A percentile compares a stretch with the other conserved stretches of the same genome.
phyloP scores from a whole-genome alignment of 805 yeast species.

The Priceomyces haplophilus region DNA sequence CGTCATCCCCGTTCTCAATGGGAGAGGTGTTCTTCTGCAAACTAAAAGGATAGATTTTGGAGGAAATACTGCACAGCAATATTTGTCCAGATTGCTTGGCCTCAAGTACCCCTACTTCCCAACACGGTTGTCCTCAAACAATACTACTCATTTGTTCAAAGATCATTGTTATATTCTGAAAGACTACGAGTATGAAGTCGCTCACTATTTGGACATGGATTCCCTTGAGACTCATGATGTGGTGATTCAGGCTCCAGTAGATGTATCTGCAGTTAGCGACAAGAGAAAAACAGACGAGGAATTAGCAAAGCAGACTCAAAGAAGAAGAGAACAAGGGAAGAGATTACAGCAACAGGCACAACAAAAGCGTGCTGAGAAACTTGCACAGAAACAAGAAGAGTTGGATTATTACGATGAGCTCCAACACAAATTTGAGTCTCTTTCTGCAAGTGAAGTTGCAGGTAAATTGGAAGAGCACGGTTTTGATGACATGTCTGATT shows the following conservation, averaged over 20 bases:
- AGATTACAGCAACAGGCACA: constrained; percentile 92
- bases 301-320: constrained; percentile 68
- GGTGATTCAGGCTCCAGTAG: constrained; percentile 75
- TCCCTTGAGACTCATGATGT: constrained; percentile 66
- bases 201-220: constrained; percentile 55
- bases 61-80: constrained; percentile 69
- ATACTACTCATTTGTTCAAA: constrained; percentile 64
- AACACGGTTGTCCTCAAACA: constrained; percentile 57
- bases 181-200: constrained; percentile 64
- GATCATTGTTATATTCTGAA: constrained; percentile 76
- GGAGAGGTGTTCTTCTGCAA: constrained; percentile 60
- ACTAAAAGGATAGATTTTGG: constrained; percentile 90
- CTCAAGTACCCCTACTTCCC: constrained; percentile 94
- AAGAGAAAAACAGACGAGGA: constrained; percentile 84
- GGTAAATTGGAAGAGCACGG: constrained; percentile 66
- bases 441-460: constrained; percentile 53
- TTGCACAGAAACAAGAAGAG: constrained; percentile 78
- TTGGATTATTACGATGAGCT: constrained; percentile 64
- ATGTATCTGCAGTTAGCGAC: constrained; percentile 57
- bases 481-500: constrained; percentile 70
- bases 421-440: constrained; percentile 46
- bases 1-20: constrained; percentile 76
- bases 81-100: constrained; percentile 57
- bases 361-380: constrained; percentile 73
- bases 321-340: constrained; percentile 79